Evolutionary conservation across 768 basidiomycete genomes (phyloP), one percentile per base, ranked within the genome.

Genomic region (Rhodotorula sphaerocarpa): DNA sequence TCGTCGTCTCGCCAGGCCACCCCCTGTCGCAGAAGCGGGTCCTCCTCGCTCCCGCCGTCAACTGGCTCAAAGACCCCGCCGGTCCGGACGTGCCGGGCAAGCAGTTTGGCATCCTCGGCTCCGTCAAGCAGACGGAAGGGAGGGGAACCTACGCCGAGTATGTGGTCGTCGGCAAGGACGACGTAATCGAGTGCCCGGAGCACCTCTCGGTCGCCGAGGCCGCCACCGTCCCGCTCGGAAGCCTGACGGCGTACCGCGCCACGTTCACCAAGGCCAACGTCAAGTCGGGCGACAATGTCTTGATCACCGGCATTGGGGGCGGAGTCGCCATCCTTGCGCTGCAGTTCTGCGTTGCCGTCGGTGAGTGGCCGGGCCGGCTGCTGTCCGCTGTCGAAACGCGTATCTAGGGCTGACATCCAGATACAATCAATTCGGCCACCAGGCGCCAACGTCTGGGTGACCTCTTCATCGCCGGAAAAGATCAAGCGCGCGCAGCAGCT

Each of bases 191-290:
- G 4, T 81, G 83, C 5, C 88, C 87, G 0, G 74, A 79, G 7
- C 84, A 90, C 73, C 88, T 58, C 79, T 80, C 66, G 82, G 86
- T 72, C 76, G 56, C 43, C 20, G 50, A 63, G 51, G 79, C 81
- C 23, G 84, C 87, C 0, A 86, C 87, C 7, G 87, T 86, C 82
- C 88, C 89, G 0, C 70, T 87, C 4, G 87, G 79, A 1, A 87
- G 83, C 5, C 73, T 90, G 25, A 91, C 89, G 21, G 86, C 89
- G 4, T 91, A 87, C 65, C 88, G 87, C 72, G 86, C 85, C 2
- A 77, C 80, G 5, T 76, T 83, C 23, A 79, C 88, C 28, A 83
- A 88, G 66, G 88, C 82, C 0, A 74, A 78, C 7, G 83, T 88
- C 20, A 63, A 80, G 55, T 70, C 75, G 20, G 86, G 83, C 11